Base-by-base conservation (phyloP, 768 basidiomycete species). In the Boletus rubroflammeus region DNA sequence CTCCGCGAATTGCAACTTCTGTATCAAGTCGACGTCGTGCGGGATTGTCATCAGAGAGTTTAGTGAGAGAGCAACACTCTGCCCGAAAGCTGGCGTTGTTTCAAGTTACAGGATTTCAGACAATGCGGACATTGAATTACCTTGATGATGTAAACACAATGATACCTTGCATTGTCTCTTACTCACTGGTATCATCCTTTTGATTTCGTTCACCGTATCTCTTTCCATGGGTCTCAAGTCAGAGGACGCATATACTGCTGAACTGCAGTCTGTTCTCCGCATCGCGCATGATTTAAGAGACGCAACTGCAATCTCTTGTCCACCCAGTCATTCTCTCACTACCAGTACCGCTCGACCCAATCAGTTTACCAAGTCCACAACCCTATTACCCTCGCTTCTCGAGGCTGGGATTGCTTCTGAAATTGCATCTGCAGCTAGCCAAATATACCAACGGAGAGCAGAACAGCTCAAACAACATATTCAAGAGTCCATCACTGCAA, bases 41-140 rank as follows among this genome's bases (percentile, higher is more conserved):
- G n/a, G n/a, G n/a, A n/a, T n/a, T n/a, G n/a, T n/a, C n/a, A n/a
- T n/a, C n/a, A n/a, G n/a, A n/a, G n/a, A n/a, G n/a, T n/a, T n/a
- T n/a, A n/a, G n/a, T n/a, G n/a, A n/a, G n/a, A n/a, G n/a, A n/a
- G n/a, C n/a, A n/a, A n/a, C n/a, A n/a, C n/a, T n/a, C n/a, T n/a
- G n/a, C n/a, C n/a, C n/a, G n/a, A n/a, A n/a, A n/a, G n/a, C n/a
- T n/a, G n/a, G n/a, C n/a, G n/a, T n/a, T n/a, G n/a, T n/a, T n/a
- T n/a, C n/a, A n/a, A n/a, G n/a, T n/a, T n/a, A n/a, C n/a, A n/a
- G n/a, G n/a, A n/a, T n/a, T n/a, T n/a, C n/a, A n/a, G n/a, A n/a
- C n/a, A 60, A 55, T 59, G 59, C 59, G 59, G 59, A 59, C 55
- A 45, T 50, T 47, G 50, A 60, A n/a, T n/a, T n/a, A n/a, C n/a